These are phyloP conservation scores for Deinandra increscens DNA, from an alignment of 129 eudicot species.

Conservation along the genomic window DNA sequence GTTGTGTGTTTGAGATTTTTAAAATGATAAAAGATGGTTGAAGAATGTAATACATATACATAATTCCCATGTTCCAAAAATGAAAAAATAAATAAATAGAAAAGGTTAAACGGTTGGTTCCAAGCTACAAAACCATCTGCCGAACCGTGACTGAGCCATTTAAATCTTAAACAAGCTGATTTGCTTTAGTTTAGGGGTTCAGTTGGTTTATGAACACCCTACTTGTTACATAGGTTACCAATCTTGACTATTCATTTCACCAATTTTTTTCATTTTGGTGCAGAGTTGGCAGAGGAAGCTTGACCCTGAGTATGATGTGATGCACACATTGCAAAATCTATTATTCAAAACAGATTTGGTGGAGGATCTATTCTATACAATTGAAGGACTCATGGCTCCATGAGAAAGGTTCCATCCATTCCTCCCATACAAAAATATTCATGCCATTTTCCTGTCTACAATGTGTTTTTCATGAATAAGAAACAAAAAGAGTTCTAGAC, in stretches of 20 bases:
- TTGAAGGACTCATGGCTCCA: conserved; percentile 95
- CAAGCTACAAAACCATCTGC: neutral
- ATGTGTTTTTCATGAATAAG: conserved; percentile 19
- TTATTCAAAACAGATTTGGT: conserved; percentile 81
- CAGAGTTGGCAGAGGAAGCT: conserved; percentile 98
- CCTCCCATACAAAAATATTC: neutral
- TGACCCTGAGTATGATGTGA: conserved; percentile 82
- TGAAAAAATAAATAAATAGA: too few relatives aligned
- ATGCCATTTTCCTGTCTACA: conserved; percentile 13
- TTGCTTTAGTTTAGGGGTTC: neutral
- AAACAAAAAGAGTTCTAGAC: neutral
- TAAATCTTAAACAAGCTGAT: neutral
- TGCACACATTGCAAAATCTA: conserved; percentile 68
- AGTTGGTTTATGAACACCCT: neutral
- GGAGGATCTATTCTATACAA: conserved; percentile 75
- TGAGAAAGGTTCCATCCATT: conserved; percentile 37
- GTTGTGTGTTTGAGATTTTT: too few relatives aligned
- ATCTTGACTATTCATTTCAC: neutral
- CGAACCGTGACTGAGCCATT: neutral
- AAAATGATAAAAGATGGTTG: neutral
- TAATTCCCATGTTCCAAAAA: neutral
- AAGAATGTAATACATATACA: neutral
- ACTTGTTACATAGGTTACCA: neutral
- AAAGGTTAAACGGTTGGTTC: neutral
- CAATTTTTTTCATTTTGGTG: conserved; percentile 12